A percentile compares a stretch with the other conserved stretches of the same genome.
phyloP scores from a whole-genome alignment of 2,329 filamentous ascomycete genomes.

The Alternaria atra region DNA sequence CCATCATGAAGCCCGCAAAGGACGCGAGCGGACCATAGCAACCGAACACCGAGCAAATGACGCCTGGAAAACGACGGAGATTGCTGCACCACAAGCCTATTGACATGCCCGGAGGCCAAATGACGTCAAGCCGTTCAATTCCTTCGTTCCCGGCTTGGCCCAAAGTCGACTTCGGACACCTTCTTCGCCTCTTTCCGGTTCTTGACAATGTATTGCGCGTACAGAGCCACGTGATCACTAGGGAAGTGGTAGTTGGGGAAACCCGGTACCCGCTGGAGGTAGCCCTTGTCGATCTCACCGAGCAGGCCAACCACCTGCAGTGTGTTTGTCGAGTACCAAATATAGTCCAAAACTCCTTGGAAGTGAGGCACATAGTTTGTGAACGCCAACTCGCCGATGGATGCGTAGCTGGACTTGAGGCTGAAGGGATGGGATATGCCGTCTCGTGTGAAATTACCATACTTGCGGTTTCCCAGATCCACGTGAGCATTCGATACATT shows the following conservation, averaged over 20 bases:
- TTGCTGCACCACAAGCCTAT: conserved; percentile 40
- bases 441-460: conserved; percentile 90
- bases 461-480: conserved; percentile 82
- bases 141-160: conserved; percentile 43
- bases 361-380: conserved; percentile 98
- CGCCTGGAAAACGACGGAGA: conserved; percentile 42
- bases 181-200: conserved; percentile 76
- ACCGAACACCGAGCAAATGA: conserved; percentile 47
- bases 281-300: conserved; percentile 84
- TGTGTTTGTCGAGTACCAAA: conserved; percentile 95
- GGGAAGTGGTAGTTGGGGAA: conserved; percentile 97
- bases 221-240: conserved; percentile 88
- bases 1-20: conserved; percentile 33
- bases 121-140: conserved; percentile 24
- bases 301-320: conserved; percentile 85
- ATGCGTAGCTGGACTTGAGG: conserved; percentile 86
- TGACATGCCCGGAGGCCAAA: conserved; percentile 32
- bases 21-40: conserved; percentile 36
- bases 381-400: conserved; percentile 86
- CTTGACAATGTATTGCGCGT: conserved; percentile 90
- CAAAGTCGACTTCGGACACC: conserved; percentile 50
- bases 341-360: conserved; percentile 91
- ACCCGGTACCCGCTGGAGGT: conserved; percentile 85
- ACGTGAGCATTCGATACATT: conserved; percentile 79
- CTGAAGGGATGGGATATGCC: conserved; percentile 96